Conservation (phyloP, 75 land plant species). For the Pinus taeda region DNA sequence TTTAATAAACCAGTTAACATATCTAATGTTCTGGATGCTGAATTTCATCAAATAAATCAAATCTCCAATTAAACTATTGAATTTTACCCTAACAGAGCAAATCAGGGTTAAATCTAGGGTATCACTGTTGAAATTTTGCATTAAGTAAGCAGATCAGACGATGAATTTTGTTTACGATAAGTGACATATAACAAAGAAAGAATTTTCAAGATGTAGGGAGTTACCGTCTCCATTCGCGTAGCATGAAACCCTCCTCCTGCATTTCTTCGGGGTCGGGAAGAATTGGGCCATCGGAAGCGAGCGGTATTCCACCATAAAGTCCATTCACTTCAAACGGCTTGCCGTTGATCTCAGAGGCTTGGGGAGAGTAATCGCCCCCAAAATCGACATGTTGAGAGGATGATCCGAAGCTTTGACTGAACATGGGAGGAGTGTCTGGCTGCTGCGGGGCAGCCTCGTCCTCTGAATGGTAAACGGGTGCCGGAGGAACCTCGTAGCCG, state of each 20-base stretch:
- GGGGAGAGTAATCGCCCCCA: conserved; percentile 18
- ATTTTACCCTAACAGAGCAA: no score
- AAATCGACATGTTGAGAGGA: not conserved
- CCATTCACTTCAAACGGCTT: conserved; percentile 20
- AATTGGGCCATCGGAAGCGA: conserved; percentile 44
- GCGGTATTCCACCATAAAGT: conserved; percentile 5
- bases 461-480: conserved; percentile 1
- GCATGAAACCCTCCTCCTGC: conserved; percentile 61
- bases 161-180: no score
- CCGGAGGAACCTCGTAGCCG: not conserved
- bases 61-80: no score
- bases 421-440: conserved; percentile 15
- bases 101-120: no score
- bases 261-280: conserved; percentile 62
- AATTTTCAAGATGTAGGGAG: no score
- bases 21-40: no score
- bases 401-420: conserved; percentile 15
- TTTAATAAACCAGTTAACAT: no score
- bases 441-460: conserved; percentile 11
- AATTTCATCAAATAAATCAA: no score
- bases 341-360: conserved; percentile 12
- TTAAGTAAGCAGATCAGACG: no score
- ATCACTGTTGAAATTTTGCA: no score
- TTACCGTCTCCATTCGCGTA: conserved; percentile 78
- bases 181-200: no score